These are phyloP conservation scores for Magnusiomyces starmeri DNA, from an alignment of 1,139 yeast species.

Conservation along the genomic window DNA sequence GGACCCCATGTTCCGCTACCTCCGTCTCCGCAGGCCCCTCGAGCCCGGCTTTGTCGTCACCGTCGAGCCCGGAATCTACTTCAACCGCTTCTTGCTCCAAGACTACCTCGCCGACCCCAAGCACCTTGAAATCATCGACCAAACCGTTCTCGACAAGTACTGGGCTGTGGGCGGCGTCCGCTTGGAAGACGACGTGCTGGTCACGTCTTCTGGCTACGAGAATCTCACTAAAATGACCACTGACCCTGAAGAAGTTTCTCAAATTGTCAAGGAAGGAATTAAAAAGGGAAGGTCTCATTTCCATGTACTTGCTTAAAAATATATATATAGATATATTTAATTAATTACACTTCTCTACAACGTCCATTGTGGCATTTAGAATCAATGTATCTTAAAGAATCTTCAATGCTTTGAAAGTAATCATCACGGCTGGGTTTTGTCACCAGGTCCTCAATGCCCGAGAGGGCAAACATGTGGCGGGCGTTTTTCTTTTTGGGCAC, in stretches of 20 bases:
- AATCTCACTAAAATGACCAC: slow-evolving; percentile 76
- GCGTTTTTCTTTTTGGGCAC: slow-evolving; percentile 43
- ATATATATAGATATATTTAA: neutral
- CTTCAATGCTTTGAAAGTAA: slow-evolving; percentile 33
- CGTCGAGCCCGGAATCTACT: slow-evolving; percentile 92
- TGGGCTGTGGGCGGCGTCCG: slow-evolving; percentile 92
- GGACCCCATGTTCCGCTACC: slow-evolving; percentile 63
- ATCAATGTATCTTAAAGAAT: slow-evolving; percentile 31
- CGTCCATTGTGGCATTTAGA: neutral
- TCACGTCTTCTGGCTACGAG: slow-evolving; percentile 70
- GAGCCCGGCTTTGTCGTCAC: slow-evolving; percentile 80
- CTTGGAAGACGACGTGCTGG: slow-evolving; percentile 85
- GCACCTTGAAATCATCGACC: slow-evolving; percentile 55
- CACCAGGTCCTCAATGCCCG: slow-evolving; percentile 33
- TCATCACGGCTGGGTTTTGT: slow-evolving; percentile 21
- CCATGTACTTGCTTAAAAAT: slow-evolving; percentile 43
- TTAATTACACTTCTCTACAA: neutral
- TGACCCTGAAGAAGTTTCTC: slow-evolving; percentile 73
- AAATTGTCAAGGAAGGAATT: slow-evolving; percentile 66
- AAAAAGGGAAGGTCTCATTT: slow-evolving; percentile 55
- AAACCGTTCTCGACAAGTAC: slow-evolving; percentile 62
- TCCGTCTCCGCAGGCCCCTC: slow-evolving; percentile 71
- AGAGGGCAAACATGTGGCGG: slow-evolving; percentile 34
- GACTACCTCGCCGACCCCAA: slow-evolving; percentile 53
- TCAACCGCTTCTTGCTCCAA: slow-evolving; percentile 72